Evolutionary conservation across 176 grass and related monocot species (phyloP).

Genomic region (Oryza coarctata): DNA sequence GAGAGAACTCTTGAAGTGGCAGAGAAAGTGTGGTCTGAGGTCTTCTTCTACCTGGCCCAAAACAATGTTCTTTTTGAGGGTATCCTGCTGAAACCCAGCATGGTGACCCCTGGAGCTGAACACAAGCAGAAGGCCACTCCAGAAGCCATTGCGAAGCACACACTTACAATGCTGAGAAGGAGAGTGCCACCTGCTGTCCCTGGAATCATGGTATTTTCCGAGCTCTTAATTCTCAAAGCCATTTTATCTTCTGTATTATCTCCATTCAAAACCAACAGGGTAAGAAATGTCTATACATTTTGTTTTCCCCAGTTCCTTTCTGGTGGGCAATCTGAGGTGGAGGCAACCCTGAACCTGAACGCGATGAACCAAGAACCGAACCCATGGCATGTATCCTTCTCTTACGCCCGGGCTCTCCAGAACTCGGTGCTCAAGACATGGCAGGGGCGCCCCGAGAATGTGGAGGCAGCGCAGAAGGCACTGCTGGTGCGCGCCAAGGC

Average conservation of each 20-base stretch:
- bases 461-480: constrained; percentile 69
- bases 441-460: constrained; percentile 80
- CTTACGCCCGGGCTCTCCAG: constrained; percentile 88
- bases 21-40: constrained; percentile 96
- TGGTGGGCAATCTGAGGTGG: constrained; percentile 81
- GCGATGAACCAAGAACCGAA: constrained; percentile 85
- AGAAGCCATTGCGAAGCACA: constrained; percentile 77
- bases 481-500: constrained; percentile 68
- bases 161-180: constrained; percentile 79
- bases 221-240: background rate
- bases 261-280: background rate
- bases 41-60: constrained; percentile 89
- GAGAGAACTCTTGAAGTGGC: constrained; percentile 92
- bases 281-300: background rate
- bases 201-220: constrained; percentile 86
- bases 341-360: constrained; percentile 94
- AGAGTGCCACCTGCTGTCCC: constrained; percentile 90
- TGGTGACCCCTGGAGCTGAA: constrained; percentile 96
- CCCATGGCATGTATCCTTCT: constrained; percentile 97
- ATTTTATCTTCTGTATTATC: background rate
- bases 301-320: constrained; percentile 78
- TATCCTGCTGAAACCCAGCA: constrained; percentile 95
- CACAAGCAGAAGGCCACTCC: constrained; percentile 89
- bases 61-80: constrained; percentile 95
- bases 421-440: constrained; percentile 90